These are phyloP conservation scores for Malassezia sp. DNA, from an alignment of 1,284 basidiomycete genomes.

Conservation along the genomic window DNA sequence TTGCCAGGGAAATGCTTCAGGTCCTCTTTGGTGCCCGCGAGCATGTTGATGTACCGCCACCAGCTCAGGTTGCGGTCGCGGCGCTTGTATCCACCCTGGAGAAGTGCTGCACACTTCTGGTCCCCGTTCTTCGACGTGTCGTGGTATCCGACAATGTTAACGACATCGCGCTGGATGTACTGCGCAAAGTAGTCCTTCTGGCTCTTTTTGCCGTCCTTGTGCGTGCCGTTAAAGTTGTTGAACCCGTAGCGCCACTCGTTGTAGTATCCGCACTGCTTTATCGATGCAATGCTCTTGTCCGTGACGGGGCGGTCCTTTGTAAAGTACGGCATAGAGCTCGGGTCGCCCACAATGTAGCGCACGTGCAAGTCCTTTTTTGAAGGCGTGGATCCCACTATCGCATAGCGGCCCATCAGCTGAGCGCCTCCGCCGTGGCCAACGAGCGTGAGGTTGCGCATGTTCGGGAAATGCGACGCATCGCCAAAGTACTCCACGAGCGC, in stretches of 20 bases:
- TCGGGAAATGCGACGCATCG: conserved; percentile 25
- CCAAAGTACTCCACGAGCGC: conserved; percentile 30
- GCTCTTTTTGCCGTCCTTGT: conserved; percentile 19
- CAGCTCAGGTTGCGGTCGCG: conserved; percentile 39
- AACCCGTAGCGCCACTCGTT: conserved; percentile 45
- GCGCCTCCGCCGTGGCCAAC: conserved; percentile 45
- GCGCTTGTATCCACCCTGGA: conserved; percentile 34
- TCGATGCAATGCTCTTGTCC: conserved; percentile 22
- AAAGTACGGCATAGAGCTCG: conserved; percentile 32
- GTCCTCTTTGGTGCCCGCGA: conserved; percentile 31
- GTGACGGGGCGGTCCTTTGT: conserved; percentile 32
- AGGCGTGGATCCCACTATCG: conserved; percentile 32
- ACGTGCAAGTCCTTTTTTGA: conserved; percentile 28
- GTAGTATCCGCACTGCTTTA: conserved; percentile 24
- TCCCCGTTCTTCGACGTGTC: conserved; percentile 30
- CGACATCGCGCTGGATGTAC: conserved; percentile 33
- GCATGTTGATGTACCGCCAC: conserved; percentile 42
- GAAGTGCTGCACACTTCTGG: conserved; percentile 39
- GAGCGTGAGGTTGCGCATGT: conserved; percentile 32
- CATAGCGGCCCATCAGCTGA: conserved; percentile 39
- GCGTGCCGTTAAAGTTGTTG: conserved; percentile 23
- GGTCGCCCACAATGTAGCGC: conserved; percentile 40
- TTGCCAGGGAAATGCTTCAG: conserved; percentile 32
- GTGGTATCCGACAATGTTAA: conserved; percentile 35
- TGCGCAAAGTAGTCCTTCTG: conserved; percentile 31